These are phyloP conservation scores for Mimosa bimucronata DNA, from an alignment of 306 rosid genomes.

Conservation along the genomic window DNA sequence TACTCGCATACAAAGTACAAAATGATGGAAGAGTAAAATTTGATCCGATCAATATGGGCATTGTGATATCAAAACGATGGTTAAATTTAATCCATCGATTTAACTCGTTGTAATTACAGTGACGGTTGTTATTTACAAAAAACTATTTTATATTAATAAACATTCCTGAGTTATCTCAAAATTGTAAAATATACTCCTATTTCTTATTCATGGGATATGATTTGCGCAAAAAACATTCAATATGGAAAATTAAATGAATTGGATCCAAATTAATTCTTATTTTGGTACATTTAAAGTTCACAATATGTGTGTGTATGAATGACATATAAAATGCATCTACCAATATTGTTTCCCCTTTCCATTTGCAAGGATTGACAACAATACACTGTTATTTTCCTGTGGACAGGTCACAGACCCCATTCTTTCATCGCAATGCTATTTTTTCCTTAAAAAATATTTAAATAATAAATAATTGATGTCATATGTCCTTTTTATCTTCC, in stretches of 20 bases:
- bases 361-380: neutral
- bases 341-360: neutral
- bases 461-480: neutral
- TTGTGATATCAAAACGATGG: neutral
- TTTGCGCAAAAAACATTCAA: neutral
- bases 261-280: neutral
- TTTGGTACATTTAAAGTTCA: too few relatives aligned
- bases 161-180: too few relatives aligned
- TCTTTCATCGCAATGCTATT: too few relatives aligned
- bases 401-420: neutral
- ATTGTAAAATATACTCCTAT: too few relatives aligned
- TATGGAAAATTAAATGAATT: neutral
- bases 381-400: neutral
- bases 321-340: neutral
- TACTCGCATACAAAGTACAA: neutral
- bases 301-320: neutral
- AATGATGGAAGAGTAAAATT: neutral
- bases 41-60: neutral
- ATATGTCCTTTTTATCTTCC: neutral
- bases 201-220: neutral
- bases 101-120: too few relatives aligned
- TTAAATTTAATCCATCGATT: too few relatives aligned
- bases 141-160: too few relatives aligned
- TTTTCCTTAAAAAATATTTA: neutral
- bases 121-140: too few relatives aligned